Percentiles rank a stretch among this genome's conserved stretches.
phyloP scores from a whole-genome alignment of 2,329 filamentous ascomycete genomes.

The Didymosphaeria variabile region DNA sequence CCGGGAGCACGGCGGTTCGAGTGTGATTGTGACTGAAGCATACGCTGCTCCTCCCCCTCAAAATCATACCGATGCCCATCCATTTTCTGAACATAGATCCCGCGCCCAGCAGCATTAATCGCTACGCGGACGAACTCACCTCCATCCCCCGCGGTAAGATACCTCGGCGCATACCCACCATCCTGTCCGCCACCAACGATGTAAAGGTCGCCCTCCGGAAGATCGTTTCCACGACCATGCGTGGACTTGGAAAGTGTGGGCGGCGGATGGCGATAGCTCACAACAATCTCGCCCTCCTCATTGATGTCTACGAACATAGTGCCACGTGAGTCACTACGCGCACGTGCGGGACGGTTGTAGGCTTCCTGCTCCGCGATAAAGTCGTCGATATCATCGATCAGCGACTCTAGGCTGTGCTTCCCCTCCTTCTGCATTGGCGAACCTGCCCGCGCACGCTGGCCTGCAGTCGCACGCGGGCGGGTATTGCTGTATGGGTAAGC shows the following conservation, averaged over 20 bases:
- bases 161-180: not conserved
- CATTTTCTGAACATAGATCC: not conserved
- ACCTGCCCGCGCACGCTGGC: not conserved
- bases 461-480: conserved; percentile 6
- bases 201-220: not conserved
- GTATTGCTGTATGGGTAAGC: not conserved
- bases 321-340: not conserved
- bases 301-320: conserved; percentile 29
- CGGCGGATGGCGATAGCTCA: not conserved
- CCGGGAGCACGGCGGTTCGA: not conserved
- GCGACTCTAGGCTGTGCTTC: conserved; percentile 17
- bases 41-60: no score
- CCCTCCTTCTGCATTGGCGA: not conserved
- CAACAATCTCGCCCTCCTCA: not conserved
- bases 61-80: not conserved
- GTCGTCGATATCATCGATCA: conserved; percentile 30
- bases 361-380: conserved; percentile 27
- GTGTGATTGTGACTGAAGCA: not conserved
- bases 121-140: not conserved
- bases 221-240: not conserved
- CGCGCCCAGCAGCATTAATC: not conserved
- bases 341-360: not conserved
- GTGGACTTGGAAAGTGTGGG: no score
- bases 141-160: not conserved
- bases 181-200: not conserved